Conservation (phyloP, 495 filamentous ascomycete species). For the Xylaria flabelliformis region DNA sequence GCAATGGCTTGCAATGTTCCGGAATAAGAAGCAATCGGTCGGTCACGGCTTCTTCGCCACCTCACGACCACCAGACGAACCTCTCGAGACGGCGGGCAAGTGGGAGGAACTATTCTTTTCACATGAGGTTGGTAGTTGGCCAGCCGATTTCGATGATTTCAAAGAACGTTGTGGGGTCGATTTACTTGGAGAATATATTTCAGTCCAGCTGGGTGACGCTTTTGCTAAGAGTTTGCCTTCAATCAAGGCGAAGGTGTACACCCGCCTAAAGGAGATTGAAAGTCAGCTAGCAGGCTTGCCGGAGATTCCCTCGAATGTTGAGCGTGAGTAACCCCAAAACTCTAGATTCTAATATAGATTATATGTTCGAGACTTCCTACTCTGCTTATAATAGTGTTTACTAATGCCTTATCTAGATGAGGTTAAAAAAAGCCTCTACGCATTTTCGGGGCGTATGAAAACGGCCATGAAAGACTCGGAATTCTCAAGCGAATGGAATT, state of each 20-base stretch:
- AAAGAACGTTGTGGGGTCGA: conserved; percentile 64
- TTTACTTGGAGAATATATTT: conserved; percentile 43
- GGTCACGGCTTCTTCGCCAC: conserved; percentile 72
- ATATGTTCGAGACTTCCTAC: neutral
- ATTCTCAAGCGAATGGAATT: conserved; percentile 42
- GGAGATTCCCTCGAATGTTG: conserved; percentile 59
- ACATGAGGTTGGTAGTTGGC: conserved; percentile 49
- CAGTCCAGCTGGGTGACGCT: conserved; percentile 35
- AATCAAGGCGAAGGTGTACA: conserved; percentile 63
- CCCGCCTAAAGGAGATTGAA: conserved; percentile 55
- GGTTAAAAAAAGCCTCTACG: conserved; percentile 49
- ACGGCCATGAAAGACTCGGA: conserved; percentile 38
- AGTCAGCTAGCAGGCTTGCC: conserved; percentile 58
- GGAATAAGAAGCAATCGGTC: conserved; percentile 58
- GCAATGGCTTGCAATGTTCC: conserved; percentile 66
- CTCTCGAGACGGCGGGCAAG: conserved; percentile 59
- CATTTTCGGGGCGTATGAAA: conserved; percentile 50
- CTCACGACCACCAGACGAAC: conserved; percentile 49
- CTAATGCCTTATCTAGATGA: conserved; percentile 34
- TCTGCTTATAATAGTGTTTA: neutral
- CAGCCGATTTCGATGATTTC: conserved; percentile 51
- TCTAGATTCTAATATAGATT: neutral
- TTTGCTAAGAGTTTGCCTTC: conserved; percentile 55
- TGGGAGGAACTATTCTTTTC: conserved; percentile 69
- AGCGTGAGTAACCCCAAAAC: conserved; percentile 30